Evolutionary conservation across 495 filamentous ascomycete species (phyloP), one percentile per base, ranked within the genome.

Genomic region (Poronia punctata): DNA sequence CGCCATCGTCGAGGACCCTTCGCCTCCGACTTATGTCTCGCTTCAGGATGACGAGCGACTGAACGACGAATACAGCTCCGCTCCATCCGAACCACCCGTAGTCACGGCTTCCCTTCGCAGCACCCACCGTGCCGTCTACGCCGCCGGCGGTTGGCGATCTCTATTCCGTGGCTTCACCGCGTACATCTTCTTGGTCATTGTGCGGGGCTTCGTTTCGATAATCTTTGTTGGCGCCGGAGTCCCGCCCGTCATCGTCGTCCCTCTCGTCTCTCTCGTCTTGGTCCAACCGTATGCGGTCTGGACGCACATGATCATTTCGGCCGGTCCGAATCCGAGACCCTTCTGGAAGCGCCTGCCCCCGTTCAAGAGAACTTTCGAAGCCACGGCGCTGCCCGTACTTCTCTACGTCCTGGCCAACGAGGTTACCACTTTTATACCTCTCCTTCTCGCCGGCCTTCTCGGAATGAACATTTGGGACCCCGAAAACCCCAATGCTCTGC

Each of bases 1-100:
- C 17, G 61, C 67, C 31, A 68, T 70, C 36, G 54, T 72, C 46
- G 69, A 72, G 39, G 67, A 72, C 48, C 67, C 67, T n/a, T 64
- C 59, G 37, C 66, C 68, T 34, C 65, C 69, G 11, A 60, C 55
- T 20, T 72, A 72, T 43, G 45, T 70, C 14, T 43, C 57, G 14
- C 34, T 61, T 14, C 56, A 63, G 44, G 67, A 66, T 0, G 56
- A 60, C 17, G 43, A 19, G 29, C 49, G 57, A 18, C 50, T 50
- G 27, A 21, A 50, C 25, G 49, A 50, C 50, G 45, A 52, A 33
- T 50, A 52, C 14, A 58, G 50, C 8, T 47, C 52, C 43, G 46
- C 43, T 11, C 38, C 35, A 16, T 47, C 52, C 23, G 46, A 49
- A 24, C 7, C 43, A 19, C 58, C 55, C 34, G 61, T 61, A 36